phyloP scores from a whole-genome alignment of 2,329 filamentous ascomycete species.

The Stenocarpella maydis region DNA sequence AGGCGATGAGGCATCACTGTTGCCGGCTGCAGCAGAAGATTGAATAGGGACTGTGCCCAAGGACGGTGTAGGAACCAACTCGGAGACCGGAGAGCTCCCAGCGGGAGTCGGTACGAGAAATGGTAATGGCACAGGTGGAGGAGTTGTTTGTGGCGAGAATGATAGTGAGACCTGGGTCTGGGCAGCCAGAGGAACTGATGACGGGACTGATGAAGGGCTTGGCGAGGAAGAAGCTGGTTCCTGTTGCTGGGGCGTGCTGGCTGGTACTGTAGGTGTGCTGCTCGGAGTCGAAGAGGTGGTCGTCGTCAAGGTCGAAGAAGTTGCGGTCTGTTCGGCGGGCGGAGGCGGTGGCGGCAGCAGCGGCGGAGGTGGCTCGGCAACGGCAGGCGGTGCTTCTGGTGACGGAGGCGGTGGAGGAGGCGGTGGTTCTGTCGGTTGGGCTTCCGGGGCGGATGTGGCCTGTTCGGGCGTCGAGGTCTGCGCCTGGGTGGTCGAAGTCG shows the following conservation, averaged over 20 bases:
- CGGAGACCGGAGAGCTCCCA: background rate
- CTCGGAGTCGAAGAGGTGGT: background rate
- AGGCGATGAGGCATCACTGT: background rate
- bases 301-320: background rate
- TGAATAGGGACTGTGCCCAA: background rate
- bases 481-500: background rate
- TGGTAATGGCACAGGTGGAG: conserved; percentile 17
- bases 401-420: background rate
- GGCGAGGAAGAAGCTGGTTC: background rate
- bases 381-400: background rate
- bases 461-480: conserved; percentile 2
- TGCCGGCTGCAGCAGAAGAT: background rate
- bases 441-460: background rate
- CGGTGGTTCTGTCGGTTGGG: background rate
- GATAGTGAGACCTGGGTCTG: conserved; percentile 1
- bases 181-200: background rate
- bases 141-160: conserved; percentile 9
- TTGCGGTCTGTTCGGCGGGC: background rate
- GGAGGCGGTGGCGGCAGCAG: background rate
- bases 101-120: background rate
- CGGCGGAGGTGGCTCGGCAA: background rate
- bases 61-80: background rate
- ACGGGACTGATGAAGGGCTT: background rate
- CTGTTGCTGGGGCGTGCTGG: conserved; percentile 9
- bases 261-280: background rate